phyloP scores from a whole-genome alignment of 768 basidiomycete species.

The Termitomyces sp. region DNA sequence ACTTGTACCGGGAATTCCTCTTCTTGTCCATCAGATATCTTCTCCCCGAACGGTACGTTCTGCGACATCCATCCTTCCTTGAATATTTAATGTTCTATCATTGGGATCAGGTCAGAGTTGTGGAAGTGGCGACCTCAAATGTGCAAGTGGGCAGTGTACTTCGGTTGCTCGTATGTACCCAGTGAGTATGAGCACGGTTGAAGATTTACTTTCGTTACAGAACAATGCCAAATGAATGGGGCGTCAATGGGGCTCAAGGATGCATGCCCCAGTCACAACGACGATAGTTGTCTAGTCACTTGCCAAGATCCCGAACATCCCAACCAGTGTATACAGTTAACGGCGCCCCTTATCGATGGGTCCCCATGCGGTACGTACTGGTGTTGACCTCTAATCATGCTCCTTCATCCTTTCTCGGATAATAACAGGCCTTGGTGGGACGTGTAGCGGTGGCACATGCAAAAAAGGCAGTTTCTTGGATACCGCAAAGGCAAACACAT shows the following conservation, averaged over 20 bases:
- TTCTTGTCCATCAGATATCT: slow-evolving; percentile 64
- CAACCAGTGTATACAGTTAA: slow-evolving; percentile 66
- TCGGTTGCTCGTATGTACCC: slow-evolving; percentile 55
- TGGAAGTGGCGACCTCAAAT: slow-evolving; percentile 58
- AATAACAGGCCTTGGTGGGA: slow-evolving; percentile 62
- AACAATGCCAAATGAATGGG: slow-evolving; percentile 50
- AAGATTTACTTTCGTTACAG: slow-evolving; percentile 27
- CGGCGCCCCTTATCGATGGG: slow-evolving; percentile 72
- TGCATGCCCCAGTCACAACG: slow-evolving; percentile 57
- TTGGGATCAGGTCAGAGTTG: slow-evolving; percentile 54
- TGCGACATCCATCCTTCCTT: not conserved
- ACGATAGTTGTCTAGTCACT: slow-evolving; percentile 72
- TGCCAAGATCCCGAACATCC: slow-evolving; percentile 67
- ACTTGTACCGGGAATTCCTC: slow-evolving; percentile 74
- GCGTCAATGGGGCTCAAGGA: slow-evolving; percentile 6
- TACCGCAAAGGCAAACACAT: slow-evolving; percentile 50
- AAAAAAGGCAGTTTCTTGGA: slow-evolving; percentile 53
- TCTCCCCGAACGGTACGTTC: slow-evolving; percentile 55
- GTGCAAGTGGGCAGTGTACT: slow-evolving; percentile 79
- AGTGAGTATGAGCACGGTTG: not conserved
- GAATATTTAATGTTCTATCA: slow-evolving; percentile 3
- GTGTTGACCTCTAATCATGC: not conserved
- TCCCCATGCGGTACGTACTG: slow-evolving; percentile 70
- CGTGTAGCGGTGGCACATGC: slow-evolving; percentile 61
- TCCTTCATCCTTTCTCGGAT: slow-evolving; percentile 12